phyloP scores from a whole-genome alignment of 2,329 filamentous ascomycete species.

The Geoglossum cookeanum region DNA sequence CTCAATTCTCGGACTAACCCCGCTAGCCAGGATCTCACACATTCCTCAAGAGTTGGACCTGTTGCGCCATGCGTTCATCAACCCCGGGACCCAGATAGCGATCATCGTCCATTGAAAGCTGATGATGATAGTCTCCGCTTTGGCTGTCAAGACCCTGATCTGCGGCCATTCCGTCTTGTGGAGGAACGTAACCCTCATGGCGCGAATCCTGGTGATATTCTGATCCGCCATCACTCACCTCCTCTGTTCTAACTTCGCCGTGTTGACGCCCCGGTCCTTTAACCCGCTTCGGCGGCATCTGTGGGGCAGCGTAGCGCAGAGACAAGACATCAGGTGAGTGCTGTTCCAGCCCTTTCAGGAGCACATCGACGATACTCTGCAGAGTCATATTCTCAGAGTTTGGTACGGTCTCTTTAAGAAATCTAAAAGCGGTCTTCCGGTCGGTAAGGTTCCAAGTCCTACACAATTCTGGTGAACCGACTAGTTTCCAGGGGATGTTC shows the following conservation, averaged over 20 bases:
- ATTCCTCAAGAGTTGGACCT: neutral
- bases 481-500: constrained; percentile 31
- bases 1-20: too few relatives aligned
- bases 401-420: constrained; percentile 13
- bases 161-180: too few relatives aligned
- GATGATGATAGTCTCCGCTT: neutral
- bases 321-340: neutral
- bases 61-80: neutral
- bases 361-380: constrained; percentile 10
- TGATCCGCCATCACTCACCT: neutral
- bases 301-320: neutral
- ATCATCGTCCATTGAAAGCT: neutral
- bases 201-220: neutral
- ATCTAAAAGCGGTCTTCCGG: constrained; percentile 14
- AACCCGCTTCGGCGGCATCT: neutral
- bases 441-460: constrained; percentile 18
- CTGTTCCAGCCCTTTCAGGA: constrained; percentile 6
- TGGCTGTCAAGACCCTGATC: neutral
- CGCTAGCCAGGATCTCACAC: neutral
- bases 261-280: neutral
- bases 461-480: constrained; percentile 25
- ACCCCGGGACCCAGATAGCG: neutral
- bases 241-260: neutral
- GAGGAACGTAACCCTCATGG: neutral
- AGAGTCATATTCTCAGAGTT: constrained; percentile 15